Evolutionary conservation across 495 filamentous ascomycete genomes (phyloP).

Genomic region (Thozetella sp.): DNA sequence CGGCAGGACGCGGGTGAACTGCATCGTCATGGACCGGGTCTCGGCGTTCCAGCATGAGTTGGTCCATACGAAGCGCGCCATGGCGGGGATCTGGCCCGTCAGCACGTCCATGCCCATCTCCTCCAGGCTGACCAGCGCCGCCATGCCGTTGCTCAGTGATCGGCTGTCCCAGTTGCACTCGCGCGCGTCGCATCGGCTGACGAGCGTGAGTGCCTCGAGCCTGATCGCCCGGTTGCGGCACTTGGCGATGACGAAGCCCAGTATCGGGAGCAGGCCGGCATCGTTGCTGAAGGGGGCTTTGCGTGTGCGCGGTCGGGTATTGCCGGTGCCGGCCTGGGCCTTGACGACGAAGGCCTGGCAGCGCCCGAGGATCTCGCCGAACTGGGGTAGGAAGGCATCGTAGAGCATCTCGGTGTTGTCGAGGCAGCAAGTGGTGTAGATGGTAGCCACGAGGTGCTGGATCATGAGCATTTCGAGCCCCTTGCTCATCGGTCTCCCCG

Average conservation of each 20-base stretch:
- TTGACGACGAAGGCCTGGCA: neutral
- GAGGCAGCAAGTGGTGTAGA: constrained; percentile 17
- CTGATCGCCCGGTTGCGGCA: constrained; percentile 15
- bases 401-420: constrained; percentile 24
- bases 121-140: constrained; percentile 17
- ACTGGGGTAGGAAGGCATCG: constrained; percentile 18
- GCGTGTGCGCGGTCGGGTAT: neutral
- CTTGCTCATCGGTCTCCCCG: neutral
- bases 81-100: constrained; percentile 1
- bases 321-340: neutral
- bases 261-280: constrained; percentile 12
- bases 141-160: constrained; percentile 13
- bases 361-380: constrained; percentile 17
- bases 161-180: constrained; percentile 21
- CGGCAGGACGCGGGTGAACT: constrained; percentile 20
- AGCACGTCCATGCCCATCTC: constrained; percentile 8
- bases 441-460: constrained; percentile 11
- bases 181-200: constrained; percentile 13
- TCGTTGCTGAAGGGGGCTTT: constrained; percentile 20
- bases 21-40: constrained; percentile 16
- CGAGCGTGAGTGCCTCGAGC: constrained; percentile 5
- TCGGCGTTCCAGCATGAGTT: constrained; percentile 26
- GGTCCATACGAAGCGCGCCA: constrained; percentile 18
- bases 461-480: constrained; percentile 19
- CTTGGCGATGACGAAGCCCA: constrained; percentile 17